Evolutionary conservation across 78 protist genomes (phyloP).

Genomic region (Dictyostelium purpureum): DNA sequence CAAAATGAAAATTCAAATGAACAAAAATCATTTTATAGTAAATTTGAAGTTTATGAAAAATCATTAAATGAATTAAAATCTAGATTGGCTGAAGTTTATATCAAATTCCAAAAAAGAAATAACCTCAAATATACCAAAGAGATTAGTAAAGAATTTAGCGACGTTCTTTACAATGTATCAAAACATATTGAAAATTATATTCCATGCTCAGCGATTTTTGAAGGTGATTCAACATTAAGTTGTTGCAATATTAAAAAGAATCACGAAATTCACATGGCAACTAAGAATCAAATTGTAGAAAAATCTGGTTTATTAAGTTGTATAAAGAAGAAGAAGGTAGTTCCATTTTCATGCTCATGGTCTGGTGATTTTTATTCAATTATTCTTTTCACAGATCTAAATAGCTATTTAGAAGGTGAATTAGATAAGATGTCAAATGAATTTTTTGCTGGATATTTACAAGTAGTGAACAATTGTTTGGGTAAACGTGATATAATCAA

Average conservation of each 20-base stretch:
- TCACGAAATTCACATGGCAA: neutral
- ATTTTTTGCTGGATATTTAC: neutral
- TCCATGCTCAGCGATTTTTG: neutral
- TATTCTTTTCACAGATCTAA: neutral
- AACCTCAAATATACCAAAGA: neutral
- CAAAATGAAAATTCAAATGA: neutral
- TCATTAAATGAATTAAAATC: neutral
- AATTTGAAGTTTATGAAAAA: neutral
- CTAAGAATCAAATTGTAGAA: neutral
- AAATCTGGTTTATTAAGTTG: neutral
- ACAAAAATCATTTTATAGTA: too few relatives aligned
- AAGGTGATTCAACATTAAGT: neutral
- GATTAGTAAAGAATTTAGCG: neutral
- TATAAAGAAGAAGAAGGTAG: too few relatives aligned
- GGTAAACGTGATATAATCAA: neutral
- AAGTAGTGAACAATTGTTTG: neutral
- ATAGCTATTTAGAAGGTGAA: neutral
- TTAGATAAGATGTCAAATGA: neutral
- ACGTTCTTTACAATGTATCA: neutral
- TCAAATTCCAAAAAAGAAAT: neutral
- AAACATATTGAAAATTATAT: neutral
- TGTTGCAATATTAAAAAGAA: neutral
- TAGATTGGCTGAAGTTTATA: neutral
- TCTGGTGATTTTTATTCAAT: slow-evolving; percentile 6
- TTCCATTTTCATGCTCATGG: neutral